phyloP scores from a whole-genome alignment of 2,329 filamentous ascomycete species.

The Diaporthe australafricana region DNA sequence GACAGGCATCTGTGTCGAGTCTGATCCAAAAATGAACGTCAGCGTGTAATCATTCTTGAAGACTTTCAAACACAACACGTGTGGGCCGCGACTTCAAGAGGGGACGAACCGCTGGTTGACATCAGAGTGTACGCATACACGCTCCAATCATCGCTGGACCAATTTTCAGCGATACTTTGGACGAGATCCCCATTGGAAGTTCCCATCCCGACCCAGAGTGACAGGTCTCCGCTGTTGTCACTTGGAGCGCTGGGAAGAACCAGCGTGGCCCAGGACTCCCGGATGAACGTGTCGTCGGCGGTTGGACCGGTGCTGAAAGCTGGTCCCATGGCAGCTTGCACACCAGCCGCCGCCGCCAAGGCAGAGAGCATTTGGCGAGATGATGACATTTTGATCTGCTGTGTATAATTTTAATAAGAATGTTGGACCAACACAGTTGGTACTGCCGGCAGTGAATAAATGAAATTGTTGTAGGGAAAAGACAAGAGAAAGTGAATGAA shows the following conservation, averaged over 20 bases:
- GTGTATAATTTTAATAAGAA: background rate
- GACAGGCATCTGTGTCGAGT: constrained; percentile 35
- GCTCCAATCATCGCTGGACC: constrained; percentile 47
- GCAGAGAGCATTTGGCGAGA: constrained; percentile 28
- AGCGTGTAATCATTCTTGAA: background rate
- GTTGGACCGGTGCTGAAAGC: constrained; percentile 58
- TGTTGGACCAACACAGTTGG: background rate
- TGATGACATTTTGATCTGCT: constrained; percentile 13
- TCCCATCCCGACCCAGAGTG: constrained; percentile 61
- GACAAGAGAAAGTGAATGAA: background rate
- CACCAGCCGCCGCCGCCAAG: constrained; percentile 33
- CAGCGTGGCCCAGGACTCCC: constrained; percentile 56
- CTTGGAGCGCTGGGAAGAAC: constrained; percentile 53
- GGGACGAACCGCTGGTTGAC: background rate
- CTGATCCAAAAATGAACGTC: background rate
- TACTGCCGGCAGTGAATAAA: constrained; percentile 34
- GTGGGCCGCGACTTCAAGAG: background rate
- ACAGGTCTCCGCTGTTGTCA: constrained; percentile 50
- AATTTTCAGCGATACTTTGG: constrained; percentile 57
- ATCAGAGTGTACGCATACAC: constrained; percentile 57
- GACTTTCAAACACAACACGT: background rate
- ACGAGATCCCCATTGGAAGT: constrained; percentile 58
- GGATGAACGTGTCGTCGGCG: constrained; percentile 53
- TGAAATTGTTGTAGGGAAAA: background rate
- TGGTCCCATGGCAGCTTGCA: constrained; percentile 48